These are phyloP conservation scores for Globisporangium acanthophoron DNA, from an alignment of 352 stramenopile genomes.

Conservation along the genomic window DNA sequence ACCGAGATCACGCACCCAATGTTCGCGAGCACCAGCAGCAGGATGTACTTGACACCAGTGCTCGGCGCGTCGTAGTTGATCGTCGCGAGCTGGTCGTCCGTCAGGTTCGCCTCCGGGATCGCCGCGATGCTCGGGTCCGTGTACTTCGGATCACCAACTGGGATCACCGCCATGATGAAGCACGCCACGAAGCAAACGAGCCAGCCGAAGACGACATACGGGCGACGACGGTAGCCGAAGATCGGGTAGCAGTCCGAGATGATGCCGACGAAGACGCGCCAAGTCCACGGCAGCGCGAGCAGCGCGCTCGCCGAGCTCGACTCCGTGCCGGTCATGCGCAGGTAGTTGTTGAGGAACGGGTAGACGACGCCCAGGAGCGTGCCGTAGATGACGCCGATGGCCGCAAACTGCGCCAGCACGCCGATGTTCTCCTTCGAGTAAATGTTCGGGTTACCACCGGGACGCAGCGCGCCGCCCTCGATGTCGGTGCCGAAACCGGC, in stretches of 20 bases:
- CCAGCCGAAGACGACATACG: slow-evolving; percentile 68
- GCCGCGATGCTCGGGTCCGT: slow-evolving; percentile 27
- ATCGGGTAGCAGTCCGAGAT: slow-evolving; percentile 35
- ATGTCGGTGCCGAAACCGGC: slow-evolving; percentile 9
- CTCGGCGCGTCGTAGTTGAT: slow-evolving; percentile 44
- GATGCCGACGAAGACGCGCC: slow-evolving; percentile 53
- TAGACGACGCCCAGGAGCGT: slow-evolving; percentile 37
- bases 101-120: slow-evolving; percentile 26
- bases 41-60: slow-evolving; percentile 41
- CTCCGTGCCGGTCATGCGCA: slow-evolving; percentile 43
- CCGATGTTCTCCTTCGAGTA: slow-evolving; percentile 40
- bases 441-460: slow-evolving; percentile 21
- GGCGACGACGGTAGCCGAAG: slow-evolving; percentile 30
- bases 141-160: slow-evolving; percentile 53
- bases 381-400: slow-evolving; percentile 41
- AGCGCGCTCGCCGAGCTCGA: slow-evolving; percentile 25
- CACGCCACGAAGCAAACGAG: slow-evolving; percentile 23
- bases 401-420: slow-evolving; percentile 42
- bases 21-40: slow-evolving; percentile 59
- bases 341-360: slow-evolving; percentile 47
- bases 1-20: slow-evolving; percentile 49
- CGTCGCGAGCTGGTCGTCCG: slow-evolving; percentile 26
- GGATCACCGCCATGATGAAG: slow-evolving; percentile 30
- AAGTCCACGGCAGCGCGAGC: slow-evolving; percentile 43
- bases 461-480: slow-evolving; percentile 33